phyloP scores from a whole-genome alignment of 2,329 filamentous ascomycete species.

The Ophiostoma sp. region DNA sequence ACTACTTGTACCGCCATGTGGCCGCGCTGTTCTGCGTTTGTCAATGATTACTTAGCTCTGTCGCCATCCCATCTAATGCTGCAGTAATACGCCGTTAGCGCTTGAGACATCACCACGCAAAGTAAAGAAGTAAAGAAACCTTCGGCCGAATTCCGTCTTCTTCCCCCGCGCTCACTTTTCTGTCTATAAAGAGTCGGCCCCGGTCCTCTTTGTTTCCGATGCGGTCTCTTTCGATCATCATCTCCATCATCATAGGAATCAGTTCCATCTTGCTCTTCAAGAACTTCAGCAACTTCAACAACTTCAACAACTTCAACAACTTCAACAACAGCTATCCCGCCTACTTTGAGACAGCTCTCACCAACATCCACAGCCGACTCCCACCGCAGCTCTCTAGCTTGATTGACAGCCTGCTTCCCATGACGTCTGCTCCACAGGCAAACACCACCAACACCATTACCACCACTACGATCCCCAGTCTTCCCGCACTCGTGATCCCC shows the following conservation, averaged over 20 bases:
- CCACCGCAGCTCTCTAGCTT: slow-evolving; percentile 7
- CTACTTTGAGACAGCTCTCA: slow-evolving; percentile 31
- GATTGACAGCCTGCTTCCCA: neutral
- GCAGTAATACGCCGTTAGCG: neutral
- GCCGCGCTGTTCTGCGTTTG: neutral
- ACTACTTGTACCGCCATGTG: slow-evolving; percentile 16
- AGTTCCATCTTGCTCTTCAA: slow-evolving; percentile 30
- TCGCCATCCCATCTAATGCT: neutral
- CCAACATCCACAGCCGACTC: slow-evolving; percentile 29
- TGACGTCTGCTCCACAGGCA: neutral
- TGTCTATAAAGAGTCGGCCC: slow-evolving; percentile 20
- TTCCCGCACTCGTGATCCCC: neutral
- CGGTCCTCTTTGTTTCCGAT: slow-evolving; percentile 29
- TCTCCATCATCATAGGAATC: slow-evolving; percentile 38
- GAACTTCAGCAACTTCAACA: too few species aligned
- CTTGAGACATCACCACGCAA: neutral
- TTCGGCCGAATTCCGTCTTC: neutral
- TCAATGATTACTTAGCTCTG: slow-evolving; percentile 1
- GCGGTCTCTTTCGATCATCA: slow-evolving; percentile 36
- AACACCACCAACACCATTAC: neutral
- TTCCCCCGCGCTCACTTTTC: slow-evolving; percentile 10
- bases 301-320: neutral
- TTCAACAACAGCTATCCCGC: slow-evolving; percentile 13
- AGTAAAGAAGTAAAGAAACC: too few species aligned
- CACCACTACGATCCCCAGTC: neutral